These are phyloP conservation scores for Phytophthora brassicae DNA, from an alignment of 352 stramenopile species.

Conservation along the genomic window DNA sequence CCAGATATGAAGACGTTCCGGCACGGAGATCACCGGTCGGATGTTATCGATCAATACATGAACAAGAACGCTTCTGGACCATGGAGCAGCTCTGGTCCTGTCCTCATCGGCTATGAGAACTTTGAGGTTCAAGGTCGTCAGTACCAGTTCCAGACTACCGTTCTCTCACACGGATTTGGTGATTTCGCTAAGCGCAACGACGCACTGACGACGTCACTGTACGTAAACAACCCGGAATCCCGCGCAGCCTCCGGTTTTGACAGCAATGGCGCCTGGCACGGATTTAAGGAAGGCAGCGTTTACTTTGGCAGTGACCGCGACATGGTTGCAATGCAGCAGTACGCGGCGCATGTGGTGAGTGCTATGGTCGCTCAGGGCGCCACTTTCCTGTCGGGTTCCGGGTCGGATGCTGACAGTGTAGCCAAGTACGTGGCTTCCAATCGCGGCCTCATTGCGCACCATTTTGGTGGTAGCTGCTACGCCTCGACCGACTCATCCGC, in stretches of 20 bases:
- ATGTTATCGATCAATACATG: slow-evolving; percentile 58
- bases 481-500: slow-evolving; percentile 42
- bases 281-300: slow-evolving; percentile 36
- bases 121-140: slow-evolving; percentile 48
- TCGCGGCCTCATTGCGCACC: slow-evolving; percentile 37
- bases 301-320: slow-evolving; percentile 56
- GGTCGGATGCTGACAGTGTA: slow-evolving; percentile 30
- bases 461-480: slow-evolving; percentile 78
- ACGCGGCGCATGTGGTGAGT: slow-evolving; percentile 42
- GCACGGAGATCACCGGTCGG: slow-evolving; percentile 29
- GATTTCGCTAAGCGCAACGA: slow-evolving; percentile 34
- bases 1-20: slow-evolving; percentile 55
- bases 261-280: slow-evolving; percentile 40
- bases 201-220: slow-evolving; percentile 45
- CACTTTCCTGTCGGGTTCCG: slow-evolving; percentile 44
- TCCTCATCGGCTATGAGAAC: slow-evolving; percentile 65
- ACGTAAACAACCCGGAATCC: slow-evolving; percentile 65
- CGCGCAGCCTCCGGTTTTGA: slow-evolving; percentile 51
- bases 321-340: slow-evolving; percentile 56
- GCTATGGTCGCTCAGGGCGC: slow-evolving; percentile 41
- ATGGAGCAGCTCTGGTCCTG: slow-evolving; percentile 46
- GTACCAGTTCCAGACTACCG: slow-evolving; percentile 69
- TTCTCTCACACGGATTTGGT: slow-evolving; percentile 47
- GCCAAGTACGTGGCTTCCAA: slow-evolving; percentile 45
- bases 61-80: slow-evolving; percentile 37